Base-by-base conservation (phyloP, 352 stramenopile species). In the Globisporangium lucens region DNA sequence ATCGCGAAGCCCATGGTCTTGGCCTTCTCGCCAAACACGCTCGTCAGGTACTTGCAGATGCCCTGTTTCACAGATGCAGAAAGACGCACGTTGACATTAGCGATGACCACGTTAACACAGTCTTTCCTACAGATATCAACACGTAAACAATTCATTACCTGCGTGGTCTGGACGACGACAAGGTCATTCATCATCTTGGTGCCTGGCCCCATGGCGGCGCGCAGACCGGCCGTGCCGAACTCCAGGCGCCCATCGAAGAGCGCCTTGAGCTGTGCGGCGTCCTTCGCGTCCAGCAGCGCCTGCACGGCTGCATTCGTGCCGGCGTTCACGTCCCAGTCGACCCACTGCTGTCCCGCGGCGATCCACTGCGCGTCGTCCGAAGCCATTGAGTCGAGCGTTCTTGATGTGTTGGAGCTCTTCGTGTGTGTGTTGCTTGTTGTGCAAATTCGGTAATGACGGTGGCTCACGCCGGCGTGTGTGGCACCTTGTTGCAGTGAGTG, bases 101-200 rank as follows among this genome's bases (percentile, higher is more conserved):
- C 43, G 6, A 51, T 24, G 15, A n/a, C 15, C 43, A 9, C 43
- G 10, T 22, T 24, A 6, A 3, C 43, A 51, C 43, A 51, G 3
- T 24, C 43, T 24, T 24, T 22, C 43, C 3, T 22, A 2, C 43
- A 51, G n/a, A 2, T 15, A 49, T 2, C 1, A 1, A 49, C 8
- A 0, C 8, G 9, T 24, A 51, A 17, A 10, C 43, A 51, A 51
- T 24, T 51, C 43, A 22, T 24, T 51, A 51, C 43, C 43, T 97
- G 93, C n/a, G 86, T 84, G 13, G 94, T 97, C 76, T 98, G 94
- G 22, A 98, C 78, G 47, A 98, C 79, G 24, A 98, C 89, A 41
- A 98, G 77, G 63, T 98, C 91, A 76, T 98, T 98, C 81, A 98
- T 98, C 58, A 83, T 83, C 36, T 78, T 82, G 9, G 90, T 89